These are phyloP conservation scores for Xerocomus amazonicus DNA, from an alignment of 1,284 basidiomycete genomes.

Conservation along the genomic window DNA sequence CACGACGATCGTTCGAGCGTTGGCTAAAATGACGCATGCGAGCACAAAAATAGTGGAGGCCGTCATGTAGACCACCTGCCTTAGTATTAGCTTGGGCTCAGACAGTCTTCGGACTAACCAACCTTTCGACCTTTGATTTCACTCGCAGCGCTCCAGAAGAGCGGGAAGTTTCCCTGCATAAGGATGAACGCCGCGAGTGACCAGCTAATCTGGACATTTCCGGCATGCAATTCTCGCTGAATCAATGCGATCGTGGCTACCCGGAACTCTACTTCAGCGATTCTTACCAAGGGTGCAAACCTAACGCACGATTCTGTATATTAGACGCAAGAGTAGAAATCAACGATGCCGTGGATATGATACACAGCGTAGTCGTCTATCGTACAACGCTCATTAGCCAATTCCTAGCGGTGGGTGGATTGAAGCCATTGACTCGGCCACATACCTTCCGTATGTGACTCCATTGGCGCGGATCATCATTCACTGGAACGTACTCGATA, in stretches of 20 bases:
- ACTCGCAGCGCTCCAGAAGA: conserved; percentile 70
- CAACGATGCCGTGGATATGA: conserved; percentile 59
- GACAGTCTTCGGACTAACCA: conserved; percentile 15
- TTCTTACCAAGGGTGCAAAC: conserved; percentile 18
- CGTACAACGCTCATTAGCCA: not conserved
- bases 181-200: conserved; percentile 77
- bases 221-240: conserved; percentile 60
- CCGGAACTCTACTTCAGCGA: not conserved
- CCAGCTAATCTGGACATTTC: conserved; percentile 65
- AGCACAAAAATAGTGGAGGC: conserved; percentile 59
- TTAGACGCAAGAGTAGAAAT: conserved; percentile 67
- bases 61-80: conserved; percentile 61
- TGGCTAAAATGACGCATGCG: conserved; percentile 63
- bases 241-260: conserved; percentile 67
- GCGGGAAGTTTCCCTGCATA: conserved; percentile 66
- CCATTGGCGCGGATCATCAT: conserved; percentile 80
- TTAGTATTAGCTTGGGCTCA: conserved; percentile 2
- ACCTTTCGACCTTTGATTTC: conserved; percentile 83
- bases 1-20: conserved; percentile 55
- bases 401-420: not conserved
- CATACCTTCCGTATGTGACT: conserved; percentile 59
- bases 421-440: not conserved
- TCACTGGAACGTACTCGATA: conserved; percentile 66
- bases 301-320: conserved; percentile 59
- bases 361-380: conserved; percentile 52